Evolutionary conservation across 345 rosid species (phyloP), one percentile per base, ranked within the genome.

Genomic region (Citrus mangshanensis): DNA sequence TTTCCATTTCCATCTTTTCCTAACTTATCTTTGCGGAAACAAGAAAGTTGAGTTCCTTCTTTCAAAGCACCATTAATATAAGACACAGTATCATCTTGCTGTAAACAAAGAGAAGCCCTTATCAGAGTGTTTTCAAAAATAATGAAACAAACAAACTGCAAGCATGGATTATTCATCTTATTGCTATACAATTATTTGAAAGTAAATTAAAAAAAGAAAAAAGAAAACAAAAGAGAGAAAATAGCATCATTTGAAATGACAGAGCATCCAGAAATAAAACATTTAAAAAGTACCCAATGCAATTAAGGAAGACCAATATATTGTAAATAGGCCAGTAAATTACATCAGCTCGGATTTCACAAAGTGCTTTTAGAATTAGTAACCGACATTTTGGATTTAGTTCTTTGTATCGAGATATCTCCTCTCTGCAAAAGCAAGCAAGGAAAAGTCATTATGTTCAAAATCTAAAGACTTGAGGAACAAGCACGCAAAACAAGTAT

Each of bases 261-360:
- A 49, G 30, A 54, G 38, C 58, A 71, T 42, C 18, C 7, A 58
- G 68, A 46, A 18, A 63, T 9, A 35, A 37, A 28, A 69, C 19
- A 70, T 49, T 54, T 30, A 34, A 6, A 84, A 54, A 18, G 58
- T 34, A 74, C 10, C 3, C 69, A 79, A 60, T 32, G 25, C 72
- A 86, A 51, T 55, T 51, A 75, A 64, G 25, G 25, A 51, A 72
- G 73, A 70, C 28, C 24, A 59, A 74, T 34, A 10, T 14, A 59
- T n/a, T 8, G 75, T 12, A 56, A 34, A 68, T 19, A 49, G 76
- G 75, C 30, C 37, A 7, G 65, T 69, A 70, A 62, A 78, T 80
- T 92, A 95, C 98, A 65, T 89, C 87, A 38, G 87, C 89, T 61
- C 98, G 92, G 72, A 93, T 82, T 86, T 95, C 98, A 82, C 98